Evolutionary conservation across 352 stramenopile genomes (phyloP), one percentile per base, ranked within the genome.

Genomic region (Globisporangium ultimum): DNA sequence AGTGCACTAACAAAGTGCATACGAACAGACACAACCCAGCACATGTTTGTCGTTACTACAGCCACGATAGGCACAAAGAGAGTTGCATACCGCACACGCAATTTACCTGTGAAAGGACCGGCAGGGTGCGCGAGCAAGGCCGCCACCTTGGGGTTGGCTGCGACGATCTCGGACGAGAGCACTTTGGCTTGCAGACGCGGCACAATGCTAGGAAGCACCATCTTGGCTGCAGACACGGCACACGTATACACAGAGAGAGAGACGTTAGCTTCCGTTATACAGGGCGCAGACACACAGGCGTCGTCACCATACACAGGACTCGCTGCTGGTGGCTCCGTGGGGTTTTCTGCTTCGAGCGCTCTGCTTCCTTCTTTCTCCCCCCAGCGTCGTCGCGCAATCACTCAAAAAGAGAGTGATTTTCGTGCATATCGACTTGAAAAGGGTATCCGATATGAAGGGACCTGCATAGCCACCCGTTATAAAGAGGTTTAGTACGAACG

Each of bases 171-270:
- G 10, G 81, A 67, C 70, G 85, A 71, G 34, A 93, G 60, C 53
- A 93, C 76, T 51, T 86, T 88, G 62, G 83, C 74, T 60, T 93
- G 81, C 54, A 93, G 48, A 48, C 83, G 80, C 18, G 83, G 80
- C 20, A 93, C 80, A 67, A 93, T 76, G 54, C 71, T 84, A 40
- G 80, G 81, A 43, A 93, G 65, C 71, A 91, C 84, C 32, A 56
- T 62, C 1, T 36, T 28, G 34, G 21, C 50, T 55, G 18, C 13
- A 15, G 10, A 15, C 13, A n/a, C n/a, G n/a, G 28, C 13, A 54
- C 28, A 42, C 10, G 42, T 0, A 9, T 11, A 36, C 4, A 53
- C 13, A 38, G 6, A 53, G 5, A 28, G 22, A 53, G 5, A 53
- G 22, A 47, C 28, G 28, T 36, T 36, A 36, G 28, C 7, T 11